Base-by-base conservation (phyloP, 768 basidiomycete species). In the Asterophora lycoperdoides region DNA sequence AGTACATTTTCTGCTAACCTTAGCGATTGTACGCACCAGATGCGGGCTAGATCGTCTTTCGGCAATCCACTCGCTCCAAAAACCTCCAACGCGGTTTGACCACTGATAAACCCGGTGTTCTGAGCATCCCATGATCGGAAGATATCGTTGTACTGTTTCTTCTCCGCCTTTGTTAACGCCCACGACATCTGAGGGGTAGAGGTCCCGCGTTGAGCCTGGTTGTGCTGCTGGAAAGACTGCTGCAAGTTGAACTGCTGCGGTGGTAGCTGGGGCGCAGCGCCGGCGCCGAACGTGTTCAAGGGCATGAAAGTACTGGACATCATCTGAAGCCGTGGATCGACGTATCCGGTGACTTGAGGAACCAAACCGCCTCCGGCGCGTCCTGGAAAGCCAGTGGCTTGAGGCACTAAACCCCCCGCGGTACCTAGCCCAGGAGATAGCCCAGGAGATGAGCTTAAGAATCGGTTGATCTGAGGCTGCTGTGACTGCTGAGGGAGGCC, bases 231-330 rank as follows among this genome's bases (percentile, higher is more conserved):
- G 68, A 96, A 88, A 19, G 84, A 86, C 64, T 92, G 90, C 62
- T 88, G 84, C 14, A 93, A 75, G 30, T 80, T 80, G 39, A 78
- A 77, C 49, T 80, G 82, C 54, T 83, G 84, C 35, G 77, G 75
- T 26, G 73, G 74, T 56, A 93, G 80, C 64, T 87, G 83, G 7
- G 89, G 85, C 2, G 72, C 64, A 8, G 81, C 84, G 4, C 72
- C 78, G 2, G 80, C 68, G 35, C 73, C 72, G 61, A 83, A 81
- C 11, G 80, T 66, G 23, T 82, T 87, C 44, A 80, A 71, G 10
- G 95, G 94, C 83, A 97, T 89, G 69, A 97, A 96, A 0, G 86
- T 84, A 52, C 70, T 87, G n/a, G 83, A 83, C 88, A 96, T 91
- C 80, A 93, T 84, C 63, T 81, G 80, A 42, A 94, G 70, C 15